Conservation (phyloP, 140 eudicot genomes). For the Ambrosia hybrid region DNA sequence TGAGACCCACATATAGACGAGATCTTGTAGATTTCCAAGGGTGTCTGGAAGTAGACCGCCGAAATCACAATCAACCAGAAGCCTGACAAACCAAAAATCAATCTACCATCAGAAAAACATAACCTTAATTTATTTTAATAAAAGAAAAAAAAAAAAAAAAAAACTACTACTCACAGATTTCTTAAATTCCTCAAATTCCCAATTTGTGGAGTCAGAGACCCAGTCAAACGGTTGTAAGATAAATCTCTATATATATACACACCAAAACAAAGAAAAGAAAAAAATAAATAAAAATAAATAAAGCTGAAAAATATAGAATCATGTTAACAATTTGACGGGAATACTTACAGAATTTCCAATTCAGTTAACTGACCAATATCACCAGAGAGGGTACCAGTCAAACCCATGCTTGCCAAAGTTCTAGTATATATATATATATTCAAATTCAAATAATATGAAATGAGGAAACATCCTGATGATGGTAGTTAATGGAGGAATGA, state of each 20-base stretch:
- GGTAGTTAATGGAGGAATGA: background rate
- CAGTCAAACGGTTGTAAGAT: conserved; percentile 69
- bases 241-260: conserved; percentile 52
- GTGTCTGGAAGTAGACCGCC: conserved; percentile 66
- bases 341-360: conserved; percentile 65
- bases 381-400: conserved; percentile 55
- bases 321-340: conserved; percentile 30
- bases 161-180: conserved; percentile 57
- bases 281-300: background rate
- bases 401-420: conserved; percentile 58
- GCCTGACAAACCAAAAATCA: conserved; percentile 41
- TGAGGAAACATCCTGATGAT: background rate
- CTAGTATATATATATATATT: conserved; percentile 32
- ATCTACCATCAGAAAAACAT: background rate
- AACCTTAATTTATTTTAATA: background rate
- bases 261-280: conserved; percentile 13
- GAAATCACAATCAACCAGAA: conserved; percentile 68
- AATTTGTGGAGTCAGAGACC: conserved; percentile 60
- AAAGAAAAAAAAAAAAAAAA: background rate
- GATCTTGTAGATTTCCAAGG: conserved; percentile 55
- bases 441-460: background rate
- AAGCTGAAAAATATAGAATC: conserved; percentile 45
- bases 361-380: conserved; percentile 62
- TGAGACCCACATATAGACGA: conserved; percentile 57
- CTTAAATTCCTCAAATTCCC: conserved; percentile 57